Evolutionary conservation across 2,329 filamentous ascomycete genomes (phyloP), one percentile per base, ranked within the genome.

Genomic region (Diplodia seriata): DNA sequence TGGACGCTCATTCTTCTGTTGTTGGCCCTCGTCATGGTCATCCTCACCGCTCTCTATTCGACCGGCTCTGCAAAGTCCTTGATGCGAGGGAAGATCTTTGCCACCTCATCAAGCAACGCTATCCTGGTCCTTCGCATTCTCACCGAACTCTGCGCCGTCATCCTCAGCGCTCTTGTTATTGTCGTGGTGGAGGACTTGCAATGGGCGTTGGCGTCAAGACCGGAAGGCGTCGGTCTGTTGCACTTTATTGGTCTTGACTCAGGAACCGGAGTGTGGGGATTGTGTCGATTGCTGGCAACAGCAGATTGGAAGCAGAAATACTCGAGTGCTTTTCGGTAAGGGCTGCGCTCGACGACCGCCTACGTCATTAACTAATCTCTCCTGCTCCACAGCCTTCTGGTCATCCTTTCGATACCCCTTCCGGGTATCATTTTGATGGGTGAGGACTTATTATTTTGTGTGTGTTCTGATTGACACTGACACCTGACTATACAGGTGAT

Each of bases 111-210:
- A 3, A 55, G 51, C 47, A 55, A 56, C n/a, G 36, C 63, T 12
- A 66, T 66, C 8, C 38, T 66, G n/a, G n/a, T 66, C 9, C 63
- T 66, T 26, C 63, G 63, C 38, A 66, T 66, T 26, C 51, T 66
- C 12, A 66, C 63, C 33, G 63, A 66, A 38, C 51, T 66, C 26
- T 56, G 50, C n/a, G 38, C 53, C 7, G 23, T 49, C 26, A 66
- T 66, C n/a, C 51, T 66, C 14, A 53, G 50, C 11, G 59, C 43
- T 3, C 63, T 66, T 18, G 63, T 47, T 20, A 40, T 66, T 15
- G 53, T 66, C 8, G 40, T 66, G 2, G 63, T 66, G 2, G 63
- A 66, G n/a, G 63, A 66, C 23, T 26, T 66, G 38, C 63, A 66
- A 49, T 66, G 63, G 63, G 53, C 63, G 5, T 31, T 66, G 26